Percentiles rank a stretch among this genome's conserved stretches.
These are phyloP conservation scores for Aspergillus tubingensis DNA, from an alignment of 2,329 filamentous ascomycete species.

Conservation along the genomic window DNA sequence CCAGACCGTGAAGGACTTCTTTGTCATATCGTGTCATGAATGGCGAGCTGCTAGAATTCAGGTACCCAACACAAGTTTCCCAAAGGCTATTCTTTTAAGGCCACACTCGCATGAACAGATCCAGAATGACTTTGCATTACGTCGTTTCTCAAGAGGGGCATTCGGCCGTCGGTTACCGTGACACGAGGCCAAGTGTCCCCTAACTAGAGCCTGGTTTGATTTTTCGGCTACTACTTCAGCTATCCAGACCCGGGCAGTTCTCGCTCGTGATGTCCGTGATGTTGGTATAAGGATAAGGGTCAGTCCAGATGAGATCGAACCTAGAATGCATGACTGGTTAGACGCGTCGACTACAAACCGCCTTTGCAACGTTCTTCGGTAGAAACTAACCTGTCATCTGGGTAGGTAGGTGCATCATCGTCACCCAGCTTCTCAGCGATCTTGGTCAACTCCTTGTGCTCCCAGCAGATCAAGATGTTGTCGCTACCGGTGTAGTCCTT, in stretches of 20 bases:
- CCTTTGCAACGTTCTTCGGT: neutral
- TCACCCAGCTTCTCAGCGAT: conserved; percentile 57
- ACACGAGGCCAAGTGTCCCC: neutral
- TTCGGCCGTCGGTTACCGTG: neutral
- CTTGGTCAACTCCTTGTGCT: conserved; percentile 56
- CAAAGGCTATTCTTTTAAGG: neutral
- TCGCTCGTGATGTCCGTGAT: conserved; percentile 54
- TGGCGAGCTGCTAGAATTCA: neutral
- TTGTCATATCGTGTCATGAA: neutral
- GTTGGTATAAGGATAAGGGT: conserved; percentile 52
- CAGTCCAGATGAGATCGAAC: conserved; percentile 61
- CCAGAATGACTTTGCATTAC: neutral
- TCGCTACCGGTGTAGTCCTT: conserved; percentile 51
- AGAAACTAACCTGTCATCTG: conserved; percentile 45
- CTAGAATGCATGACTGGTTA: conserved; percentile 20
- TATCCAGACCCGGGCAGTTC: conserved; percentile 57
- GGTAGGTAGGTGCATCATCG: conserved; percentile 53
- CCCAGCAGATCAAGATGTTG: conserved; percentile 66
- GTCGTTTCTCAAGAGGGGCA: neutral
- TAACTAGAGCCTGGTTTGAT: too few species aligned
- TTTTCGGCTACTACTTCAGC: conserved; percentile 9
- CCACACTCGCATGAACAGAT: neutral
- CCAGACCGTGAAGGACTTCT: neutral
- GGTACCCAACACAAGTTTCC: neutral
- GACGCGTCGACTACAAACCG: neutral